Evolutionary conservation across 192 early-diverging fungal genomes (phyloP).

Genomic region (Linnemannia schmuckeri): DNA sequence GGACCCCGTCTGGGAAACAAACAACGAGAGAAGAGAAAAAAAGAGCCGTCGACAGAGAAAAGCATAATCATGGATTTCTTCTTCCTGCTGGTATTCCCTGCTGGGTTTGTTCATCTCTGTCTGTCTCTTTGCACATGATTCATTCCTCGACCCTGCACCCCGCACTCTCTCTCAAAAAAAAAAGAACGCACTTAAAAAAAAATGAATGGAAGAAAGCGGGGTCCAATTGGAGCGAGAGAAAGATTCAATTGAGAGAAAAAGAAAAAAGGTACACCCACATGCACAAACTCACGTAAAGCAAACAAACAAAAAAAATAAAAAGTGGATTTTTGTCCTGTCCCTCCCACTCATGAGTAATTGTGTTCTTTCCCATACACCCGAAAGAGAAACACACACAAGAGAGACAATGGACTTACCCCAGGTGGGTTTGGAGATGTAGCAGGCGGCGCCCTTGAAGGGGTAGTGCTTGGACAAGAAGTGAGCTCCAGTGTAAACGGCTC

Average conservation of each 20-base stretch:
- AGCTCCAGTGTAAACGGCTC: constrained; percentile 89
- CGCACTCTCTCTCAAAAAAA: neutral
- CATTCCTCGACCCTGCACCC: neutral
- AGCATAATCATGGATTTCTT: constrained; percentile 16
- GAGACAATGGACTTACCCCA: constrained; percentile 78
- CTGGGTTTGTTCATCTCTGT: neutral
- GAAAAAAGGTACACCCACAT: constrained; percentile 2
- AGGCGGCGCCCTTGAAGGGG: constrained; percentile 65
- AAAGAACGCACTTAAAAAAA: neutral
- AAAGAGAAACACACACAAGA: neutral
- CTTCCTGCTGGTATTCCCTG: neutral
- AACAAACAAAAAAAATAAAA: neutral
- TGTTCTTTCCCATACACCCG: neutral
- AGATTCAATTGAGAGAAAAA: constrained; percentile 6
- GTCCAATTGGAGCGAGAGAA: neutral
- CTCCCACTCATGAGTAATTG: neutral
- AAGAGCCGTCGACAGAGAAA: neutral
- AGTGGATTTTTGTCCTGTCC: neutral
- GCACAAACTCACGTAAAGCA: neutral
- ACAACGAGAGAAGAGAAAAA: neutral
- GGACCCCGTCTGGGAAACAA: neutral
- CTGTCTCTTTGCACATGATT: neutral
- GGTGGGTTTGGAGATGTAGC: constrained; percentile 95
- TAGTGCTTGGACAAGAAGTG: constrained; percentile 85
- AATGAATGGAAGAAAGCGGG: neutral